A percentile compares a stretch with the other conserved stretches of the same genome.
Evolutionary conservation across 2,329 filamentous ascomycete genomes (phyloP).

Genomic region (Scedosporium boydii): DNA sequence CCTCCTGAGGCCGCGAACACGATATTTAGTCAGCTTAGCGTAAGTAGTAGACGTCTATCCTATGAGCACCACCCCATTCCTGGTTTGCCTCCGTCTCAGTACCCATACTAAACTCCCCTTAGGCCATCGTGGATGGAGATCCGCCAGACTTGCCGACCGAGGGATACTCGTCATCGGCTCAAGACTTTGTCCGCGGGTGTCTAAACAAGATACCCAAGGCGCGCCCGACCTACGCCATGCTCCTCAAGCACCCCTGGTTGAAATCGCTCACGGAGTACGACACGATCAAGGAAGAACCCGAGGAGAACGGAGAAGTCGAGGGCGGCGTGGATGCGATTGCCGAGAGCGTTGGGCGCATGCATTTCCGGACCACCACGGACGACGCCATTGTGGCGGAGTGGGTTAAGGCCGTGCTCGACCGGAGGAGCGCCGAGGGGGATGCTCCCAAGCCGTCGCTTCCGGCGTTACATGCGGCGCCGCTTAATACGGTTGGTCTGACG

Average conservation of each 20-base stretch:
- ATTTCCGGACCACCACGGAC: slow-evolving; percentile 33
- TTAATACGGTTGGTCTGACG: slow-evolving; percentile 60
- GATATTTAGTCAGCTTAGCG: slow-evolving; percentile 93
- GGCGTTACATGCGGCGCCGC: slow-evolving; percentile 76
- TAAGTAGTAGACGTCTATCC: slow-evolving; percentile 41
- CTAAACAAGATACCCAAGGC: slow-evolving; percentile 87
- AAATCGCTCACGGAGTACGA: slow-evolving; percentile 51
- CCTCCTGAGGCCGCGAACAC: slow-evolving; percentile 96
- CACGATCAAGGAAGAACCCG: slow-evolving; percentile 61
- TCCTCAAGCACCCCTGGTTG: slow-evolving; percentile 86
- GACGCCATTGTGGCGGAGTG: slow-evolving; percentile 81
- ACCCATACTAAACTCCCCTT: slow-evolving; percentile 8
- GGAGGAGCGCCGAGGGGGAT: slow-evolving; percentile 45
- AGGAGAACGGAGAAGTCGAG: slow-evolving; percentile 43
- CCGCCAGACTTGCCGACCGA: slow-evolving; percentile 75
- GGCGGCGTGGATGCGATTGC: slow-evolving; percentile 6
- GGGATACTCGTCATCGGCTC: slow-evolving; percentile 68
- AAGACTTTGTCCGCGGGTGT: slow-evolving; percentile 80
- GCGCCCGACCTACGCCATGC: slow-evolving; percentile 86
- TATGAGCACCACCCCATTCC: not conserved
- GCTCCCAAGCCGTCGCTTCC: slow-evolving; percentile 51
- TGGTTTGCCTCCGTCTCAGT: not conserved
- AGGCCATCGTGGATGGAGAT: slow-evolving; percentile 98
- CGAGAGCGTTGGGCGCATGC: slow-evolving; percentile 7
- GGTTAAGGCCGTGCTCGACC: slow-evolving; percentile 65